A percentile compares a stretch with the other conserved stretches of the same genome.
phyloP scores from a whole-genome alignment of 2,329 filamentous ascomycete species.

The Alternaria ethzedia region DNA sequence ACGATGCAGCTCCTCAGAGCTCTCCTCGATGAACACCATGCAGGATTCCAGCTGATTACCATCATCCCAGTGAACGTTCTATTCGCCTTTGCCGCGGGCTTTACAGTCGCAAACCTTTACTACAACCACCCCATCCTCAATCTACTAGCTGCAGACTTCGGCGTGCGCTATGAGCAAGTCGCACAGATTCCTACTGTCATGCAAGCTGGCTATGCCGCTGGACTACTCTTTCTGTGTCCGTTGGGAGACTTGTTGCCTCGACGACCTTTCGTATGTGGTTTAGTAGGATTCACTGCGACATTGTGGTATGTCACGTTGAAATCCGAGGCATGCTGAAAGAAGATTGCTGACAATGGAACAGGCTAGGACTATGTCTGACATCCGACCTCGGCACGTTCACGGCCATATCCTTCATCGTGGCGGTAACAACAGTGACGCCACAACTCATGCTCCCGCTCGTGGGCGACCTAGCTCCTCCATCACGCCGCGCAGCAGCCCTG shows the following conservation, averaged over 20 bases:
- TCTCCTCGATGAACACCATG: not conserved
- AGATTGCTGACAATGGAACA: not conserved
- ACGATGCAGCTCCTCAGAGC: not conserved
- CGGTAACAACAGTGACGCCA: constrained; percentile 81
- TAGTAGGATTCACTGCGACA: constrained; percentile 72
- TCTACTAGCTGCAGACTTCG: constrained; percentile 73
- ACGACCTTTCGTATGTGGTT: constrained; percentile 70
- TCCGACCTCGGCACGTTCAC: constrained; percentile 68
- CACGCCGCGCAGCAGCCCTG: constrained; percentile 71
- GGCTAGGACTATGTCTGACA: constrained; percentile 73
- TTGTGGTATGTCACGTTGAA: constrained; percentile 59
- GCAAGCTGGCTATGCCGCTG: constrained; percentile 79
- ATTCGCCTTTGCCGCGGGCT: constrained; percentile 71
- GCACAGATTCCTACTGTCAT: constrained; percentile 74
- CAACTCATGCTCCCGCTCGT: constrained; percentile 78
- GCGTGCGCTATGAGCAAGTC: constrained; percentile 72
- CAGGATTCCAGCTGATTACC: not conserved
- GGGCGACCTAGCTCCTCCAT: constrained; percentile 74
- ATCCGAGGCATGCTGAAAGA: not conserved
- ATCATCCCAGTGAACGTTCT: constrained; percentile 64
- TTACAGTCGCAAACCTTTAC: constrained; percentile 82
- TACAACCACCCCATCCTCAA: constrained; percentile 83
- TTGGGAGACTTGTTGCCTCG: constrained; percentile 73
- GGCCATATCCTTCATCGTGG: constrained; percentile 73
- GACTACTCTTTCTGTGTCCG: constrained; percentile 76